These are phyloP conservation scores for Pseudopyricularia cyperi DNA, from an alignment of 2,329 filamentous ascomycete species.

Conservation along the genomic window DNA sequence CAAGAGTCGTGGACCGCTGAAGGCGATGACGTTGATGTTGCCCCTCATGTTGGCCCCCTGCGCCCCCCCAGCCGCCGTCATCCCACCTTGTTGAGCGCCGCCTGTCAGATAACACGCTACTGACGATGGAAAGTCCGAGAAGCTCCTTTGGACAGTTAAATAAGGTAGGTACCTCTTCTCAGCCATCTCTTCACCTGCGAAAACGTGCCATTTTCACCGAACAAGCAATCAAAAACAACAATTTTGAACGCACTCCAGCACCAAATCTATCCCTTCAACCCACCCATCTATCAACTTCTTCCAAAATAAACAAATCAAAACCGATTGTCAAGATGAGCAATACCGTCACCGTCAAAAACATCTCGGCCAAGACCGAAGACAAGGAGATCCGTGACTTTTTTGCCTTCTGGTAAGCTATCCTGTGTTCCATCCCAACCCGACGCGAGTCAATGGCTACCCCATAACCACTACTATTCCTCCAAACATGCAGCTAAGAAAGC, in stretches of 20 bases:
- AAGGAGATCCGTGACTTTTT: constrained; percentile 95
- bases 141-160: background rate
- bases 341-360: constrained; percentile 64
- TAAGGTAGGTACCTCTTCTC: background rate
- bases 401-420: constrained; percentile 64
- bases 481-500: background rate
- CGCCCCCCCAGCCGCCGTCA: background rate
- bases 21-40: background rate
- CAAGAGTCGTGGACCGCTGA: background rate
- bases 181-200: no score
- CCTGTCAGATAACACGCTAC: no score
- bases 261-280: background rate
- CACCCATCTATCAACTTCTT: constrained; percentile 1
- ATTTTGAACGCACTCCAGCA: background rate
- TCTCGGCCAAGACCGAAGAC: constrained; percentile 68
- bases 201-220: background rate
- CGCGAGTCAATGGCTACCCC: background rate
- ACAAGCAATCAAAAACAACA: background rate
- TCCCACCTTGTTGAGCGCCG: background rate
- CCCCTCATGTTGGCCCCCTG: constrained; percentile 2
- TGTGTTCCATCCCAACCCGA: background rate
- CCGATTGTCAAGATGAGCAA: constrained; percentile 8
- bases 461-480: background rate
- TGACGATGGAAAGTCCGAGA: no score
- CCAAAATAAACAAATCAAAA: background rate